Conservation (phyloP, 192 early-diverging fungal genomes). For the Gryganskiella cystojenkinii region DNA sequence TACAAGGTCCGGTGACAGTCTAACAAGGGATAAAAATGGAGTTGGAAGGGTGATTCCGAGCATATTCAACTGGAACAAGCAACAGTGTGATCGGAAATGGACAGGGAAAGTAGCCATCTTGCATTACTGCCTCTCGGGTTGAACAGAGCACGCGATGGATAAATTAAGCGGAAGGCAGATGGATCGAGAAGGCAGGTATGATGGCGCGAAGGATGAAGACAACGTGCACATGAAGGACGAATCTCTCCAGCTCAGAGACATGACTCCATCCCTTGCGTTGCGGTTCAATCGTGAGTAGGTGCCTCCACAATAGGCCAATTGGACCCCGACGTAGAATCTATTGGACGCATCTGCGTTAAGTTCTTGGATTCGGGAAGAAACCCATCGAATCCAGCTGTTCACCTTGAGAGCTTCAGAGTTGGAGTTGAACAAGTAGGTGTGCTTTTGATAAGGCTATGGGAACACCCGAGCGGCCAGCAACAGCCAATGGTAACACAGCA, state of each 20-base stretch:
- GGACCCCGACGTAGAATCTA: slow-evolving; percentile 6
- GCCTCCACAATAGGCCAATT: slow-evolving; percentile 28
- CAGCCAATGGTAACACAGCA: slow-evolving; percentile 29
- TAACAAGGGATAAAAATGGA: no score
- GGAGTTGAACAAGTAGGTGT: slow-evolving; percentile 29
- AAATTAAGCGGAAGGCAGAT: no score
- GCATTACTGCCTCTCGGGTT: no score
- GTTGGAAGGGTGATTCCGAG: no score
- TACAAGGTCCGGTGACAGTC: no score
- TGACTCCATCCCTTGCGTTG: slow-evolving; percentile 10
- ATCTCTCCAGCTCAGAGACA: slow-evolving; percentile 35
- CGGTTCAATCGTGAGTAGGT: slow-evolving; percentile 2
- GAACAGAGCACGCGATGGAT: no score
- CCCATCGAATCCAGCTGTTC: slow-evolving; percentile 18
- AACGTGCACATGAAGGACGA: slow-evolving; percentile 2
- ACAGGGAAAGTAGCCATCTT: no score
- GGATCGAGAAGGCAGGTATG: no score
- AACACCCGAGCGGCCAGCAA: slow-evolving; percentile 18
- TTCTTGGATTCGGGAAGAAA: slow-evolving; percentile 14
- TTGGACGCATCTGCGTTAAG: background rate
- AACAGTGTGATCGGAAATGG: no score
- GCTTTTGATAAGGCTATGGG: slow-evolving; percentile 15
- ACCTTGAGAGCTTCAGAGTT: slow-evolving; percentile 2
- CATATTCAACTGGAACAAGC: no score
- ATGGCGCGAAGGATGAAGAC: no score